Base-by-base conservation (phyloP, 1,284 basidiomycete genomes). In the Leccinum subrobustum region DNA sequence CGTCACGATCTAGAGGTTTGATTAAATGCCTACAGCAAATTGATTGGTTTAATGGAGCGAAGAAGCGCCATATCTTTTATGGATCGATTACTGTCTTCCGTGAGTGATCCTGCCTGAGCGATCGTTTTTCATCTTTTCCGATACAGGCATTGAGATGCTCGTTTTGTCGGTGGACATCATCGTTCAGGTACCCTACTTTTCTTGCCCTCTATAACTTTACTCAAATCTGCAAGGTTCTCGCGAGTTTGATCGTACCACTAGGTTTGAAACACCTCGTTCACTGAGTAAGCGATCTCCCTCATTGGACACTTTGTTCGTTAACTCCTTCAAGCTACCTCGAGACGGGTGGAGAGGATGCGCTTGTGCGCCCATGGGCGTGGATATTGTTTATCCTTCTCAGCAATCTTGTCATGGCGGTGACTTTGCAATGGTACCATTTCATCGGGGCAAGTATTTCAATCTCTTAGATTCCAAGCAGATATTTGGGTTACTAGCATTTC, bases 271-370 rank as follows among this genome's bases (percentile, higher is more conserved):
- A 58, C 37, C 55, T 58, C n/a, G 31, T 58, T 4, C 55, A 42
- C 37, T 56, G 20, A 31, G 57, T 44, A 16, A 5, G 6, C 18
- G 8, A 50, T 29, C 25, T 59, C 18, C 2, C 6, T 18, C 42
- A 27, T 8, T 6, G 3, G n/a, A 20, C 9, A 14, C n/a, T 6
- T 16, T 58, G 8, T 29, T 58, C 7, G 6, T 5, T 35, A 39
- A n/a, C 23, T 29, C n/a, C 31, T 48, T 59, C 14, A 20, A 52
- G 58, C 16, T 31, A 60, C 23, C 58, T 59, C 14, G 58, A 59
- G 27, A 59, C 58, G 14, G 57, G 20, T 1, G 57, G 58, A 14
- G n/a, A 59, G 42, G 44, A 25, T 25, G 57, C 48, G n/a, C 6
- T 39, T 39, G 56, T 52, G 48, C 48, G 48, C 23, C 48, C 56